Percentiles rank a stretch among this genome's conserved stretches.
phyloP scores from a whole-genome alignment of 495 filamentous ascomycete species.

The Penicillium riverlandense region DNA sequence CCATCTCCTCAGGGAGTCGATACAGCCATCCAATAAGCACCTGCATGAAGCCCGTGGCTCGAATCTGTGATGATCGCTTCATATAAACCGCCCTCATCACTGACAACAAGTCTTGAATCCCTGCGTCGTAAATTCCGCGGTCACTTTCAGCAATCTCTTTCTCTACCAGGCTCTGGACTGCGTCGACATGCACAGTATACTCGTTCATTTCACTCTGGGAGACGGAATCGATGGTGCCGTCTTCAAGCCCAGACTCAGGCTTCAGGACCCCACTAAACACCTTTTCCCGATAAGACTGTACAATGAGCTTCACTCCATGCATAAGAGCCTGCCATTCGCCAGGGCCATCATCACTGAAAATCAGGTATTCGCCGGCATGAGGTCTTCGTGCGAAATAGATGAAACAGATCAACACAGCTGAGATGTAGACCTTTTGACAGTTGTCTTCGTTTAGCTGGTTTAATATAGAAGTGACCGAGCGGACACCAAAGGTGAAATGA shows the following conservation, averaged over 20 bases:
- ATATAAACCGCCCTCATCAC: constrained; percentile 17
- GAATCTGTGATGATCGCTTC: constrained; percentile 3
- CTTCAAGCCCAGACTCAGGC: constrained; percentile 1
- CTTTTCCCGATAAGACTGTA: constrained; percentile 10
- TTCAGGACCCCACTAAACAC: constrained; percentile 26
- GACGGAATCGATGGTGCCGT: constrained; percentile 1
- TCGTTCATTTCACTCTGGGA: constrained; percentile 11
- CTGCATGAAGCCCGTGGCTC: constrained; percentile 15
- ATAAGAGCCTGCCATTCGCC: constrained; percentile 40
- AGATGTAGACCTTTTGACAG: constrained; percentile 39
- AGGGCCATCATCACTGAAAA: constrained; percentile 31
- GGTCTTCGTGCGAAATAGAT: constrained; percentile 41
- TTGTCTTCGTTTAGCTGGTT: constrained; percentile 27
- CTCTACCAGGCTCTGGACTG: constrained; percentile 10
- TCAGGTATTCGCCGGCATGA: constrained; percentile 28
- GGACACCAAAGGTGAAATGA: constrained; percentile 41
- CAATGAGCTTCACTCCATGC: constrained; percentile 32
- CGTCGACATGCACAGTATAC: constrained; percentile 11
- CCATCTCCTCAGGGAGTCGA: constrained; percentile 23
- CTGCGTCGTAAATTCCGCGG: constrained; percentile 1
- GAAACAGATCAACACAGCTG: constrained; percentile 37
- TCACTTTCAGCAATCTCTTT: background rate
- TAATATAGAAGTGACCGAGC: constrained; percentile 32
- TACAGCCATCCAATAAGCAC: constrained; percentile 30
- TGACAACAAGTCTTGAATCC: constrained; percentile 8